phyloP scores from a whole-genome alignment of 208 protist genomes.

The Angomonas deanei region DNA sequence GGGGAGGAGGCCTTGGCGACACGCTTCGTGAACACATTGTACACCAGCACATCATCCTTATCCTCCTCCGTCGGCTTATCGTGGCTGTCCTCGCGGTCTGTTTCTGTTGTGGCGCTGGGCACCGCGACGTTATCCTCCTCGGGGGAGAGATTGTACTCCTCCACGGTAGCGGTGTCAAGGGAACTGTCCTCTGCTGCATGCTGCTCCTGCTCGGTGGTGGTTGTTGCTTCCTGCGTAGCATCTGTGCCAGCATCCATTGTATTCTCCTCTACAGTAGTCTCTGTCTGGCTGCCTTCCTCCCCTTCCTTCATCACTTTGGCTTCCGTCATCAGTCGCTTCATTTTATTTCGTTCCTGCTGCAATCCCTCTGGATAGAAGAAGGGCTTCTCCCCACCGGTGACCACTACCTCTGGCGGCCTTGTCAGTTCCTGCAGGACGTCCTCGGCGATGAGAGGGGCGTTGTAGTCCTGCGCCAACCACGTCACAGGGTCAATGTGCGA shows the following conservation, averaged over 20 bases:
- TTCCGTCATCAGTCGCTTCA: too few species aligned
- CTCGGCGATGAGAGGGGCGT: slow-evolving; percentile 40
- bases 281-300: too few species aligned
- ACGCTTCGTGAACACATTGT: slow-evolving; percentile 83
- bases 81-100: background rate
- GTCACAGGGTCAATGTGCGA: slow-evolving; percentile 44
- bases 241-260: too few species aligned
- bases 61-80: background rate
- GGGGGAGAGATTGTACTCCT: slow-evolving; percentile 1
- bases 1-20: slow-evolving; percentile 42
- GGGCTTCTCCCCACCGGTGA: background rate
- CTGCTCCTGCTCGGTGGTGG: background rate
- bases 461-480: slow-evolving; percentile 34
- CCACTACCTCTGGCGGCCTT: background rate
- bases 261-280: too few species aligned
- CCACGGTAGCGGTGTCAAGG: background rate
- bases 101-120: background rate
- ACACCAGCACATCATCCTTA: slow-evolving; percentile 25
- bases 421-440: slow-evolving; percentile 6
- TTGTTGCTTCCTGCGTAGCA: background rate
- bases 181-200: background rate
- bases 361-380: too few species aligned
- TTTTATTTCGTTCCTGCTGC: too few species aligned
- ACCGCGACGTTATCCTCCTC: background rate
- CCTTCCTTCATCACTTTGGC: background rate